These are phyloP conservation scores for Lecanicillium sp. DNA, from an alignment of 2,329 filamentous ascomycete genomes.

Conservation along the genomic window DNA sequence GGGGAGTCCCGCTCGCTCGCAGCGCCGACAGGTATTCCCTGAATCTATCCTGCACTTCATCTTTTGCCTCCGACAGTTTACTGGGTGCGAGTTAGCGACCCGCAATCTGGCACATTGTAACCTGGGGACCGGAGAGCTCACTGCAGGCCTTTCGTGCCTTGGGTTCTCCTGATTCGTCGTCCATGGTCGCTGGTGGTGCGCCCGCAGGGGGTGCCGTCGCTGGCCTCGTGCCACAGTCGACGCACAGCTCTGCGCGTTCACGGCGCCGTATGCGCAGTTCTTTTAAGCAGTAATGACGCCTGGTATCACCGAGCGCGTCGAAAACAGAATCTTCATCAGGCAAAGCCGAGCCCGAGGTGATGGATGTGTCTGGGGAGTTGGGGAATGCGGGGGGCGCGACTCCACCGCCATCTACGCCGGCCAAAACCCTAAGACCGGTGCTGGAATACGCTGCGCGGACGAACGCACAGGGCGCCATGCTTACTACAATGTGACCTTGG, in stretches of 20 bases:
- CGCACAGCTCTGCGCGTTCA: too few relatives aligned
- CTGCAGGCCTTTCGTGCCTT: conserved; percentile 27
- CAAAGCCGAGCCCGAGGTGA: background rate
- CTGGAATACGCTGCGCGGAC: background rate
- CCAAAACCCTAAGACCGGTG: background rate
- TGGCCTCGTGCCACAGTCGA: background rate
- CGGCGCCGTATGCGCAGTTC: background rate
- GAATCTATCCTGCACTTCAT: conserved; percentile 33
- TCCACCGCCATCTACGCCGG: conserved; percentile 7
- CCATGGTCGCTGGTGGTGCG: conserved; percentile 4
- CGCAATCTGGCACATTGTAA: conserved; percentile 3
- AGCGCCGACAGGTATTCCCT: conserved; percentile 28
- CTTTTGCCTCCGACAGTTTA: conserved; percentile 26
- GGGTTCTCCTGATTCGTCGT: conserved; percentile 14
- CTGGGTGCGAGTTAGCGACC: conserved; percentile 13
- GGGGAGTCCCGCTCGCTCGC: conserved; percentile 27
- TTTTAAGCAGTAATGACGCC: background rate
- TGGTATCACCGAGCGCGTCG: background rate
- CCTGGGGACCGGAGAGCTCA: conserved; percentile 20
- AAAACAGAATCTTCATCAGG: background rate
- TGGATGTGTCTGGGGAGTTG: conserved; percentile 13
- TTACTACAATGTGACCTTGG: background rate
- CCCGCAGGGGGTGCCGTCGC: background rate
- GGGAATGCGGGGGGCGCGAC: conserved; percentile 3
- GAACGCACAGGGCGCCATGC: background rate